phyloP scores from a whole-genome alignment of 2,329 filamentous ascomycete genomes.

The Lachnellula subtilissima region DNA sequence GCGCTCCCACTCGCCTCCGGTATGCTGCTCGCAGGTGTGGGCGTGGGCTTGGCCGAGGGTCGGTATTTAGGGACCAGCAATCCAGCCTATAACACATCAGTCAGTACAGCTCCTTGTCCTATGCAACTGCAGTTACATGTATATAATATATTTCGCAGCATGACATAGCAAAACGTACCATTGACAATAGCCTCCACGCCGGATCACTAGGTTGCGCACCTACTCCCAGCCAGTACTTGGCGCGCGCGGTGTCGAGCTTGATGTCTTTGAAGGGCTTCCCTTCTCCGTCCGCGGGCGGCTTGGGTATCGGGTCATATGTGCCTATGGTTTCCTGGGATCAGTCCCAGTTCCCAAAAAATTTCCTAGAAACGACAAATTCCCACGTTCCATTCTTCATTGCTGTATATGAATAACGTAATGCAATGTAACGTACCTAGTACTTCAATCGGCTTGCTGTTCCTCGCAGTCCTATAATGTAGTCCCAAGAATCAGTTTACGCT shows the following conservation, averaged over 20 bases:
- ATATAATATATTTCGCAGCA: neutral
- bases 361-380: too few relatives aligned
- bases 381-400: too few relatives aligned
- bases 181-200: slow-evolving; percentile 77
- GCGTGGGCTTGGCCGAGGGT: neutral
- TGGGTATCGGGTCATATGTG: slow-evolving; percentile 67
- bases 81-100: slow-evolving; percentile 21
- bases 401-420: neutral
- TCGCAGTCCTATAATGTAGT: slow-evolving; percentile 60
- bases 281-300: slow-evolving; percentile 53
- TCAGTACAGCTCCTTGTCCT: too few relatives aligned
- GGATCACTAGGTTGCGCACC: slow-evolving; percentile 91
- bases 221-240: slow-evolving; percentile 95
- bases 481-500: slow-evolving; percentile 1
- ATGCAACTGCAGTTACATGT: too few relatives aligned
- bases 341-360: neutral
- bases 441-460: slow-evolving; percentile 85
- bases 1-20: too few relatives aligned
- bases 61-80: slow-evolving; percentile 30
- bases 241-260: slow-evolving; percentile 72
- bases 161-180: slow-evolving; percentile 50
- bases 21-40: neutral
- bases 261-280: slow-evolving; percentile 84
- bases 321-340: slow-evolving; percentile 29
- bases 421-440: slow-evolving; percentile 58